Percentiles rank a stretch among this genome's conserved stretches.
These are phyloP conservation scores for Monilinia polystroma DNA, from an alignment of 2,329 filamentous ascomycete species.

Conservation along the genomic window DNA sequence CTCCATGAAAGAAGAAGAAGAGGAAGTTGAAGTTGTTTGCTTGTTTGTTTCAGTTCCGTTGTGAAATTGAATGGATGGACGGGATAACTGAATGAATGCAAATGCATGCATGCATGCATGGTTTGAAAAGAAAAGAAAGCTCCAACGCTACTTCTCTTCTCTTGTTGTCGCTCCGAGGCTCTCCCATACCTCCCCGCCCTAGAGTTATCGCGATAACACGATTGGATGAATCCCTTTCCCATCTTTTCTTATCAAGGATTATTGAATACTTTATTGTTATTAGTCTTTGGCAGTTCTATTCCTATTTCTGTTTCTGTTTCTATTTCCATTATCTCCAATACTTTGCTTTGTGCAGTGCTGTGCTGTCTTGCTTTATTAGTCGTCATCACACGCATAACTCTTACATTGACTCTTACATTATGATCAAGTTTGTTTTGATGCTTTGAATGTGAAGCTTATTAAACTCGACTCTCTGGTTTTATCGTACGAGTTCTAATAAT, in stretches of 20 bases:
- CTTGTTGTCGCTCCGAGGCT: neutral
- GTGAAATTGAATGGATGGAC: too few species aligned
- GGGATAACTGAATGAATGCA: too few species aligned
- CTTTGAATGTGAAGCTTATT: neutral
- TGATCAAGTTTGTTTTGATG: conserved; percentile 2
- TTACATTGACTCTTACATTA: neutral
- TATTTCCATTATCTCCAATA: too few species aligned
- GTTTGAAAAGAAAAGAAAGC: neutral
- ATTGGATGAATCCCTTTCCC: neutral
- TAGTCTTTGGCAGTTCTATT: too few species aligned
- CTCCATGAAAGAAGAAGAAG: too few species aligned
- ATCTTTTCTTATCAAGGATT: conserved; percentile 20
- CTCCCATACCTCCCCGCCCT: neutral
- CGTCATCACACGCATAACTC: conserved; percentile 4
- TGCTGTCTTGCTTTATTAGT: neutral
- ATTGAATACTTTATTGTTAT: too few species aligned
- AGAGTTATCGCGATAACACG: conserved; percentile 3
- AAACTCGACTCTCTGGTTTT: too few species aligned
- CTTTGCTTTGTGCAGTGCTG: too few species aligned
- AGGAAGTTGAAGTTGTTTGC: too few species aligned
- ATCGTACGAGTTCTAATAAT: neutral
- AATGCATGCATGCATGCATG: too few species aligned
- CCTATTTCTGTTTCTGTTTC: too few species aligned
- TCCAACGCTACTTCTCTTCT: neutral
- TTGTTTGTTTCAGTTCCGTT: too few species aligned